Base-by-base conservation (phyloP, 257 asterid species). In the Solanum peruvianum region DNA sequence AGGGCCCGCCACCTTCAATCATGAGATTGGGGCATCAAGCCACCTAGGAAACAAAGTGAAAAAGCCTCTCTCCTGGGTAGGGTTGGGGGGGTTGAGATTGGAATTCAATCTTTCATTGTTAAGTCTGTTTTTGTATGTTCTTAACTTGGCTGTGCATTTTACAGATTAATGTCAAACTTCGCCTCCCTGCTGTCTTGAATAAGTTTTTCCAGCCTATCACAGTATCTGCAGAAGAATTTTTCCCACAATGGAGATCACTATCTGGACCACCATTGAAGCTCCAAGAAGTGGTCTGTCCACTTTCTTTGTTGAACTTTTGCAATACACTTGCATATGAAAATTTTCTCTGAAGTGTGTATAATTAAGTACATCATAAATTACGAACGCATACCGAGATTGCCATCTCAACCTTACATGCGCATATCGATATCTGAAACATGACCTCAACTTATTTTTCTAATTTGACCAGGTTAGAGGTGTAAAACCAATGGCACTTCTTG, bases 211-310 rank as follows among this genome's bases (percentile, higher is more conserved):
- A 94, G 89, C 98, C 98, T 80, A 93, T 96, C 86, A 39, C 90
- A 82, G 93, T 95, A 86, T 90, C 99, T 52, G 92, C 95, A 39
- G 99, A 96, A 89, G 99, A 96, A 88, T 96, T 96, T 91, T 96
- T 96, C 91, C 95, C 95, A 13, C 99, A 95, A 69, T 96, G 99
- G 99, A 93, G 97, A 93, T 96, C 99, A 87, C 98, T 96, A 87
- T 93, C 98, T 76, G 99, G 99, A 87, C 97, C 99, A 37, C 99
- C 99, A 60, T 83, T 96, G 91, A 96, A 96, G 92, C 94, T 95
- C 89, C 99, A 96, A 92, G 99, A 96, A 95, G 99, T 96, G 94
- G 99, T 96, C 87, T 80, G 92, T 92, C 88, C 90, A 49, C 86
- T 87, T 56, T 49, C 70, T 49, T 49, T 80, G 27, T 47, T 49